A percentile compares a stretch with the other conserved stretches of the same genome.
Conservation (phyloP, 352 stramenopile genomes). For the Blastocystis sp. region DNA sequence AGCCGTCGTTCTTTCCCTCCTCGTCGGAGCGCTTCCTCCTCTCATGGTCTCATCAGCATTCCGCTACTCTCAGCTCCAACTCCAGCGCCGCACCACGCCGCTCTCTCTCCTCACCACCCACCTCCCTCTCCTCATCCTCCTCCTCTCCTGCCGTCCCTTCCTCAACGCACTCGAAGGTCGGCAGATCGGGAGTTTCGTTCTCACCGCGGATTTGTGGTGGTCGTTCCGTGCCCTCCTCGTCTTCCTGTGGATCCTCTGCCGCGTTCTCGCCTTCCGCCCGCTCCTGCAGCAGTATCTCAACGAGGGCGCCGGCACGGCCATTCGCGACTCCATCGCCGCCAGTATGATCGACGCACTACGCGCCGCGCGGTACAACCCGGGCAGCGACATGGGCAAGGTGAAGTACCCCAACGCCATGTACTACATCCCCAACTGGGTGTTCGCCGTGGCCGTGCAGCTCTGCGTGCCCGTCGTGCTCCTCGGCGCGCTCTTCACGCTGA, state of each 20-base stretch:
- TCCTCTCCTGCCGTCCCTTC: background rate
- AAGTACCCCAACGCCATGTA: slow-evolving; percentile 51
- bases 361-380: background rate
- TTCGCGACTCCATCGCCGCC: slow-evolving; percentile 6
- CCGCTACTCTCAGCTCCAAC: slow-evolving; percentile 7
- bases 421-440: background rate
- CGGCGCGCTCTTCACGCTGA: background rate
- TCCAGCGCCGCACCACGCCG: background rate
- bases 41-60: slow-evolving; percentile 24
- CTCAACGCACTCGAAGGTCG: background rate
- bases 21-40: background rate
- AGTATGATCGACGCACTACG: slow-evolving; percentile 56
- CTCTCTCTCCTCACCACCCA: slow-evolving; percentile 1
- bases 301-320: background rate
- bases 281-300: slow-evolving; percentile 33
- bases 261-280: slow-evolving; percentile 7
- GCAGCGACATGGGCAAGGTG: background rate
- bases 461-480: slow-evolving; percentile 22
- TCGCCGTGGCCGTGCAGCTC: slow-evolving; percentile 22
- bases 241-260: slow-evolving; percentile 6
- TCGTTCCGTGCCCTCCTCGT: background rate
- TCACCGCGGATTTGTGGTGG: slow-evolving; percentile 27
- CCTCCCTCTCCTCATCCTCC: slow-evolving; percentile 36
- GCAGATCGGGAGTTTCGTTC: background rate
- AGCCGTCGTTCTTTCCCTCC: background rate